Percentiles rank a stretch among this genome's conserved stretches.
Evolutionary conservation across 495 filamentous ascomycete species (phyloP).

Genomic region (Recurvomyces mirabilis): DNA sequence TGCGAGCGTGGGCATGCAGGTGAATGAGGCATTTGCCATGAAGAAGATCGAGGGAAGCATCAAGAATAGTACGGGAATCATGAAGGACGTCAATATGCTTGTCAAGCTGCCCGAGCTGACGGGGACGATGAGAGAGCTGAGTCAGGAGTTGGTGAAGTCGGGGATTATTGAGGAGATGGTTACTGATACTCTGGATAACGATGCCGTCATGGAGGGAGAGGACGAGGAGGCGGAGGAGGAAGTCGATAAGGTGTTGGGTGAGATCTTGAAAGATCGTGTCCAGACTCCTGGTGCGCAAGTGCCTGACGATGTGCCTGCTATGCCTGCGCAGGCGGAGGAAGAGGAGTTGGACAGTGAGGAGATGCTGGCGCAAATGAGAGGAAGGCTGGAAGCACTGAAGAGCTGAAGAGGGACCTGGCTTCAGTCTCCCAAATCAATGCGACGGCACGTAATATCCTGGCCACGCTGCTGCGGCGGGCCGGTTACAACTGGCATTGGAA

Average conservation of each 20-base stretch:
- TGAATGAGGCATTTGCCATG: conserved; percentile 90
- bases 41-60: conserved; percentile 95
- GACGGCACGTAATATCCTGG: too few species aligned
- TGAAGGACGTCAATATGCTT: conserved; percentile 90
- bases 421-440: too few species aligned
- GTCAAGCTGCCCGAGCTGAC: conserved; percentile 77
- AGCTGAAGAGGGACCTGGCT: conserved; percentile 53
- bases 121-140: conserved; percentile 81
- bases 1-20: conserved; percentile 92
- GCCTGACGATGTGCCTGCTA: conserved; percentile 28
- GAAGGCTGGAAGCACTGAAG: conserved; percentile 78
- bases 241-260: conserved; percentile 84
- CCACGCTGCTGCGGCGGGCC: too few species aligned
- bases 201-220: conserved; percentile 60
- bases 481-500: too few species aligned
- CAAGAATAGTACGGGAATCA: conserved; percentile 73
- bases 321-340: conserved; percentile 44
- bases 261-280: conserved; percentile 74
- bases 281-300: conserved; percentile 45
- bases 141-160: conserved; percentile 77
- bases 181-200: conserved; percentile 68
- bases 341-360: conserved; percentile 78
- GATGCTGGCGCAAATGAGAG: conserved; percentile 86
- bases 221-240: conserved; percentile 82
- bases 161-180: conserved; percentile 98